phyloP scores from a whole-genome alignment of 441 rosid species.

The Euphorbia corollata region DNA sequence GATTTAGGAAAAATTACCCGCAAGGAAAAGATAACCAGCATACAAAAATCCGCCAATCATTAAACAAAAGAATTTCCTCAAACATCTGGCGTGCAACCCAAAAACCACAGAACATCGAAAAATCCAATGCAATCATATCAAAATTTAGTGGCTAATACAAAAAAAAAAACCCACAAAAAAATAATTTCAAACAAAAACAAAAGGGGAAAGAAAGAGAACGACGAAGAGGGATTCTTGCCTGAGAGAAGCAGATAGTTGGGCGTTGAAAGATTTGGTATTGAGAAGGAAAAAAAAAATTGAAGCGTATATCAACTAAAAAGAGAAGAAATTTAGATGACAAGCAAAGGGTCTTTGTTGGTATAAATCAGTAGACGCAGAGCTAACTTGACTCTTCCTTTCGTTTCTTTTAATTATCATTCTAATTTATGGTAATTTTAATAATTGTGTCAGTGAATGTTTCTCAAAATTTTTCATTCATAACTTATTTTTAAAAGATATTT shows the following conservation, averaged over 20 bases:
- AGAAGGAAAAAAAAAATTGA: background rate
- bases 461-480: no score
- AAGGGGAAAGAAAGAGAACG: background rate
- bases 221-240: conserved; percentile 9
- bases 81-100: background rate
- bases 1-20: background rate
- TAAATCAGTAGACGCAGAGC: conserved; percentile 2
- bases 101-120: background rate
- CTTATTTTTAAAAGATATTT: no score
- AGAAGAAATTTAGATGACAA: conserved; percentile 23
- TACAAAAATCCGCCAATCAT: background rate
- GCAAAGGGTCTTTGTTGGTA: conserved; percentile 9
- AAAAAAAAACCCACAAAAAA: background rate
- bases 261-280: background rate
- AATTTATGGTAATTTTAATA: no score
- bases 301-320: background rate
- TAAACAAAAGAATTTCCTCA: background rate
- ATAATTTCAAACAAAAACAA: background rate
- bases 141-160: background rate
- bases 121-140: background rate
- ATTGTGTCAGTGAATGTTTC: no score
- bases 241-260: background rate
- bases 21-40: background rate
- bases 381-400: conserved; percentile 10
- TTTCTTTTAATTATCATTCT: background rate